phyloP scores from a whole-genome alignment of 1,284 basidiomycete species.

The Pholiota adiposa region DNA sequence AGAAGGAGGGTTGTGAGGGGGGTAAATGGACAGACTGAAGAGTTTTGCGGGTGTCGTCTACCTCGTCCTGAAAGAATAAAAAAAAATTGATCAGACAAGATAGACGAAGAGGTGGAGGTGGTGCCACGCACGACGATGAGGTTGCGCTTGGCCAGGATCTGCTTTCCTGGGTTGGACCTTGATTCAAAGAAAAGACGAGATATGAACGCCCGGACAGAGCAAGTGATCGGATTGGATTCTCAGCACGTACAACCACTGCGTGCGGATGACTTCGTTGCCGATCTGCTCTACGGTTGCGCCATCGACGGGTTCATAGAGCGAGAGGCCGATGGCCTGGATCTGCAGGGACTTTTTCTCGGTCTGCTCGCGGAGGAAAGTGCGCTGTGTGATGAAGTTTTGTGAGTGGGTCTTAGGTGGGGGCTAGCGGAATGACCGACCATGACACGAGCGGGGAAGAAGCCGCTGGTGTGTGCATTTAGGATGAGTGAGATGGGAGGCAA shows the following conservation, averaged over 20 bases:
- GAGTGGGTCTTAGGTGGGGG: constrained; percentile 3
- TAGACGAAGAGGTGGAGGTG: neutral
- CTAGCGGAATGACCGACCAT: constrained; percentile 53
- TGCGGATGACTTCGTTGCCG: constrained; percentile 85
- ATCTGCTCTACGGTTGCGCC: constrained; percentile 78
- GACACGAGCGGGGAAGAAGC: constrained; percentile 94
- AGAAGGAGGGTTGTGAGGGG: neutral
- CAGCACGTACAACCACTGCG: constrained; percentile 85
- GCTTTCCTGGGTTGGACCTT: constrained; percentile 67
- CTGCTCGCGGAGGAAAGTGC: constrained; percentile 84
- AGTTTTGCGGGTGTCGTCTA: constrained; percentile 93
- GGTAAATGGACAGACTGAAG: constrained; percentile 59
- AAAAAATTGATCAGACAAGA: neutral
- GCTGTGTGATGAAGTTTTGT: constrained; percentile 41
- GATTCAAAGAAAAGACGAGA: constrained; percentile 26
- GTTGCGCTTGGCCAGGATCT: constrained; percentile 79
- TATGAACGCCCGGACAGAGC: neutral
- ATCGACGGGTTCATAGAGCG: constrained; percentile 87
- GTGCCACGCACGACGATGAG: constrained; percentile 76
- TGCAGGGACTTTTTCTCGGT: constrained; percentile 81
- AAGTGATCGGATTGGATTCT: neutral
- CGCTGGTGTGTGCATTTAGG: constrained; percentile 48
- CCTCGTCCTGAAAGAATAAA: constrained; percentile 71
- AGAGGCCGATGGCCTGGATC: constrained; percentile 92
- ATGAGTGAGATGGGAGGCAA: constrained; percentile 9